Conservation (phyloP, 1,139 yeast genomes). For the Yamadazyma taylorii region DNA sequence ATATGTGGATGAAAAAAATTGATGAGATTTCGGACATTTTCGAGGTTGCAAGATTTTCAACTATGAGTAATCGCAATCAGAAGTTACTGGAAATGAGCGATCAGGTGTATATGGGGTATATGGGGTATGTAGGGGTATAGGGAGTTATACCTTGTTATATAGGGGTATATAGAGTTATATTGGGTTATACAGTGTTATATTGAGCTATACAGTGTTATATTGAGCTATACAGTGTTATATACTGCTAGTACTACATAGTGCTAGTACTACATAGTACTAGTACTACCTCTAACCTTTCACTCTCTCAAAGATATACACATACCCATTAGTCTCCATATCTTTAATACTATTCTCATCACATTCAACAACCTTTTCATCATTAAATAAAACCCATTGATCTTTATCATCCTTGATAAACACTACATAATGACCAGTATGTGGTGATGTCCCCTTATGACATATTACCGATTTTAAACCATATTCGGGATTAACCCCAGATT, state of each 20-base stretch:
- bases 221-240: not conserved
- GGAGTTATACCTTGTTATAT: too few species aligned
- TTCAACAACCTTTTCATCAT: constrained; percentile 88
- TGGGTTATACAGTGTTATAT: not conserved
- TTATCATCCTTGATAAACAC: constrained; percentile 62
- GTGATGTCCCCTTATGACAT: constrained; percentile 92
- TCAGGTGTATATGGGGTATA: too few species aligned
- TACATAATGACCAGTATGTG: constrained; percentile 96
- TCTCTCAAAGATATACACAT: constrained; percentile 52
- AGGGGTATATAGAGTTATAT: not conserved
- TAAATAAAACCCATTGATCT: constrained; percentile 78
- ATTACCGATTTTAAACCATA: constrained; percentile 70
- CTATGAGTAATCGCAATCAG: too few species aligned
- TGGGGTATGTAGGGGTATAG: too few species aligned
- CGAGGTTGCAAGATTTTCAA: too few species aligned
- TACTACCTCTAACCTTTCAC: not conserved
- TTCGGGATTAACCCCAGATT: constrained; percentile 12
- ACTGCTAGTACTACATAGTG: not conserved
- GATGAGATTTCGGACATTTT: too few species aligned
- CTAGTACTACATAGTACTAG: not conserved
- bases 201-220: not conserved
- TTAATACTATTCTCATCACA: constrained; percentile 62
- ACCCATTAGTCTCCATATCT: constrained; percentile 64
- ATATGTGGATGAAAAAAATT: too few species aligned
- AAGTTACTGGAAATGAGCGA: too few species aligned